Percentiles rank a stretch among this genome's conserved stretches.
Conservation (phyloP, 202 grass and related monocot species). For the Schoenoplectus tabernaemontani region DNA sequence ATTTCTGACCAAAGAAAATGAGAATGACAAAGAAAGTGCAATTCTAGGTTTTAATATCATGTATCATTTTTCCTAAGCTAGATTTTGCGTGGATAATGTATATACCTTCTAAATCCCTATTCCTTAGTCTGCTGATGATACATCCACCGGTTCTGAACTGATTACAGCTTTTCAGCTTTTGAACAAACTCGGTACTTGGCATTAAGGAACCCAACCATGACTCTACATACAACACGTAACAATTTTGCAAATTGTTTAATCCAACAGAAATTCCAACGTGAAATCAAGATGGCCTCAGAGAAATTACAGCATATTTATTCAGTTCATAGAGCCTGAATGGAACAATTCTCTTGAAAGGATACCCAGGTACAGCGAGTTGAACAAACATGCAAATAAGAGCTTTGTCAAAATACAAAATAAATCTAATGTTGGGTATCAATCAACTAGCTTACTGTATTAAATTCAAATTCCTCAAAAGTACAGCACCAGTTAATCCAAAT, state of each 20-base stretch:
- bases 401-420: not conserved
- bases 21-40: too few relatives aligned
- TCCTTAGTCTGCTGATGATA: too few relatives aligned
- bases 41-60: too few relatives aligned
- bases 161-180: too few relatives aligned
- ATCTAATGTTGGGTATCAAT: not conserved
- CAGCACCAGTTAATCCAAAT: slow-evolving; percentile 28
- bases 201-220: not conserved
- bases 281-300: not conserved
- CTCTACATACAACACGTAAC: not conserved
- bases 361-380: not conserved
- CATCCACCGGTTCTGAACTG: too few relatives aligned
- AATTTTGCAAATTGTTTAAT: not conserved
- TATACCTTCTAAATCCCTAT: too few relatives aligned
- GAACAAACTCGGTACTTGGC: too few relatives aligned
- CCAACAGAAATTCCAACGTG: not conserved
- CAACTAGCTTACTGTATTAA: slow-evolving; percentile 19
- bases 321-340: not conserved
- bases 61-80: too few relatives aligned
- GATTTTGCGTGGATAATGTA: too few relatives aligned
- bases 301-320: not conserved
- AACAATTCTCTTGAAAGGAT: not conserved
- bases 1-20: too few relatives aligned
- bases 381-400: not conserved
- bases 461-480: slow-evolving; percentile 14